phyloP scores from a whole-genome alignment of 495 filamentous ascomycete species.

The Penicillium steckii region DNA sequence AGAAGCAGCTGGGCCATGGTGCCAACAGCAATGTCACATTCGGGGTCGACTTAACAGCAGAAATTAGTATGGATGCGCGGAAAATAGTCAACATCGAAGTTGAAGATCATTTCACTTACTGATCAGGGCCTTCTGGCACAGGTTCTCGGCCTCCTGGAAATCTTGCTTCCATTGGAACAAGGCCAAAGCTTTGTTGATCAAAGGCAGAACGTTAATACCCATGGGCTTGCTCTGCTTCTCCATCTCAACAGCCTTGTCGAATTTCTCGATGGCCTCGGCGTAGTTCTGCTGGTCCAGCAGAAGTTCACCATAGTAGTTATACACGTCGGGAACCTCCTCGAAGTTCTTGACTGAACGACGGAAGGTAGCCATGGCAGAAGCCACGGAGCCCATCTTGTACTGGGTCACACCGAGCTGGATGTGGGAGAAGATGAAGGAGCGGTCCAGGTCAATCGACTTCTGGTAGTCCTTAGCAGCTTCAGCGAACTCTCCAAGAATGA shows the following conservation, averaged over 20 bases:
- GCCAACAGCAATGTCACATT: conserved; percentile 97
- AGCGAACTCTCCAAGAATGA: conserved; percentile 90
- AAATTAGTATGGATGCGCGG: background rate
- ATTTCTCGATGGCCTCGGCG: conserved; percentile 94
- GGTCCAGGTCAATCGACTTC: conserved; percentile 96
- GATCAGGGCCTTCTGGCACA: conserved; percentile 95
- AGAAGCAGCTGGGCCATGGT: conserved; percentile 99
- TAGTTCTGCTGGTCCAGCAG: conserved; percentile 95
- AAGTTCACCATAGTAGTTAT: conserved; percentile 99
- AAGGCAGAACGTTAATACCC: conserved; percentile 93
- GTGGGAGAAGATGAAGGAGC: conserved; percentile 96
- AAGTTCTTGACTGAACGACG: conserved; percentile 98
- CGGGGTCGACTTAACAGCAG: conserved; percentile 91
- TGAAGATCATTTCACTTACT: conserved; percentile 59
- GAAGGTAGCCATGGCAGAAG: conserved; percentile 98
- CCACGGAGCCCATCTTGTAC: conserved; percentile 99
- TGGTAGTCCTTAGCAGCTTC: conserved; percentile 98
- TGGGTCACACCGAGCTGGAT: conserved; percentile 99
- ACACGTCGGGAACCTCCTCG: conserved; percentile 91
- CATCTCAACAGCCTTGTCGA: conserved; percentile 96
- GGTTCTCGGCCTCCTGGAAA: conserved; percentile 88
- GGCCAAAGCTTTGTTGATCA: conserved; percentile 98
- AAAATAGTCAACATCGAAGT: background rate
- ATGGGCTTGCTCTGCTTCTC: conserved; percentile 90
- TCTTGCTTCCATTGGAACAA: conserved; percentile 98